Percentiles rank a stretch among this genome's conserved stretches.
Conservation (phyloP, 108 stramenopile genomes). For the Skeletonema potamos region DNA sequence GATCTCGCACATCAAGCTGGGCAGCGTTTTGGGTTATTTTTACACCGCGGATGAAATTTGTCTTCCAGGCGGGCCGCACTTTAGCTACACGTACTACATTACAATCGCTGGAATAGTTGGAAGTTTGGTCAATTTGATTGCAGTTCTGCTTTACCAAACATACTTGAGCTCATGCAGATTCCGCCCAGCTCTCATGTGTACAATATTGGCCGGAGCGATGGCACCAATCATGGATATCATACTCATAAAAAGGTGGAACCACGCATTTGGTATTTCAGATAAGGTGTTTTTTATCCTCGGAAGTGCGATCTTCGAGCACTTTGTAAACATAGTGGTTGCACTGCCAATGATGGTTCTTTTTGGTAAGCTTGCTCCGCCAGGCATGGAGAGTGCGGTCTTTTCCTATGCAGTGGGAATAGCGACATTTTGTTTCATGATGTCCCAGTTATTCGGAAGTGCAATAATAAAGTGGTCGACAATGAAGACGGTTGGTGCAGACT, state of each 20-base stretch:
- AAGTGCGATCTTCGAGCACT: conserved; percentile 42
- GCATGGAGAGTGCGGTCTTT: conserved; percentile 49
- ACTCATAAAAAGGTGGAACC: conserved; percentile 43
- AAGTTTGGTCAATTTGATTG: conserved; percentile 29
- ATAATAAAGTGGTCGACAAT: conserved; percentile 45
- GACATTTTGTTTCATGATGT: conserved; percentile 36
- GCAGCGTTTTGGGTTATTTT: conserved; percentile 34
- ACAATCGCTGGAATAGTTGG: conserved; percentile 44
- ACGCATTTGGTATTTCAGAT: conserved; percentile 33
- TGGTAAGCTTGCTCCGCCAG: conserved; percentile 40
- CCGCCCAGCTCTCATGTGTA: conserved; percentile 38
- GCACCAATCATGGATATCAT: conserved; percentile 39
- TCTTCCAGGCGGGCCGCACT: conserved; percentile 42
- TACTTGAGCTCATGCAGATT: conserved; percentile 30
- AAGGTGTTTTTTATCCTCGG: conserved; percentile 45
- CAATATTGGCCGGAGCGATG: conserved; percentile 32
- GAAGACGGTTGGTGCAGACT: conserved; percentile 43
- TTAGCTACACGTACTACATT: conserved; percentile 48
- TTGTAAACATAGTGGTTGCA: conserved; percentile 26
- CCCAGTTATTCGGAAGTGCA: conserved; percentile 32
- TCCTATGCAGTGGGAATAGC: conserved; percentile 42
- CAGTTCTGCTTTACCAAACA: conserved; percentile 42
- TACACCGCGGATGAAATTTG: conserved; percentile 41
- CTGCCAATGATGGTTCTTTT: conserved; percentile 39
- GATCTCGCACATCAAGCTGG: conserved; percentile 16